Percentiles rank a stretch among this genome's conserved stretches.
Evolutionary conservation across 345 rosid species (phyloP).

Genomic region (Arabidopsis suecica): DNA sequence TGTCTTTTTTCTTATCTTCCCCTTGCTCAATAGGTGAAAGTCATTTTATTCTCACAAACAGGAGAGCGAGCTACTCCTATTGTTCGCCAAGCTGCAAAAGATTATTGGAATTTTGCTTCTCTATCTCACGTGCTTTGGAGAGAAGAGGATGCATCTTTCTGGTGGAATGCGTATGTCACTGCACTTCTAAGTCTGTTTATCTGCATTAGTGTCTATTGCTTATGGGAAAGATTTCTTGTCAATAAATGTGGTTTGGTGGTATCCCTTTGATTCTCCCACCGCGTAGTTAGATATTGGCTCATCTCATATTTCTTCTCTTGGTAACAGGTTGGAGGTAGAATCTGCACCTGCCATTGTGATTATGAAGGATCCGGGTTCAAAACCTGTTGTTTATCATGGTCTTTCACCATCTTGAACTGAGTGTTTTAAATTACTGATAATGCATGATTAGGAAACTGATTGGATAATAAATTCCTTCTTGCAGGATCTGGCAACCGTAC

Average conservation of each 20-base stretch:
- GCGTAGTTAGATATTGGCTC: slow-evolving; percentile 16
- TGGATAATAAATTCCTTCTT: slow-evolving; percentile 34
- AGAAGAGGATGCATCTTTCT: slow-evolving; percentile 86
- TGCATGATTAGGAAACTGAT: slow-evolving; percentile 30
- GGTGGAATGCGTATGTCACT: slow-evolving; percentile 90
- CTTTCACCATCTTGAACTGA: slow-evolving; percentile 39
- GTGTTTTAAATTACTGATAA: slow-evolving; percentile 25
- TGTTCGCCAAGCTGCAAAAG: slow-evolving; percentile 76
- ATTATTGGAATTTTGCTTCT: slow-evolving; percentile 79
- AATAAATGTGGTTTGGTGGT: slow-evolving; percentile 23
- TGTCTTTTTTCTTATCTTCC: slow-evolving; percentile 21
- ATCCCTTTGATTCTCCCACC: slow-evolving; percentile 14
- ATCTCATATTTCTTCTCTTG: slow-evolving; percentile 41
- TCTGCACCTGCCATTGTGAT: slow-evolving; percentile 90
- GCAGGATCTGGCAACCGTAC: slow-evolving; percentile 81
- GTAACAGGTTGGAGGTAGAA: slow-evolving; percentile 87
- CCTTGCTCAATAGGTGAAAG: slow-evolving; percentile 68
- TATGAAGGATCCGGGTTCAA: slow-evolving; percentile 86
- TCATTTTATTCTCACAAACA: slow-evolving; percentile 88
- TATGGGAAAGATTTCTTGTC: background rate
- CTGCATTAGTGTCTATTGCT: slow-evolving; percentile 3
- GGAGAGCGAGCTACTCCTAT: slow-evolving; percentile 92
- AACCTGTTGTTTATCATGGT: slow-evolving; percentile 91
- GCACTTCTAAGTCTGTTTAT: slow-evolving; percentile 36
- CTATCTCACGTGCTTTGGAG: slow-evolving; percentile 82